Conservation (phyloP, 2,329 filamentous ascomycete genomes). For the Ophiocordyceps robertsii region DNA sequence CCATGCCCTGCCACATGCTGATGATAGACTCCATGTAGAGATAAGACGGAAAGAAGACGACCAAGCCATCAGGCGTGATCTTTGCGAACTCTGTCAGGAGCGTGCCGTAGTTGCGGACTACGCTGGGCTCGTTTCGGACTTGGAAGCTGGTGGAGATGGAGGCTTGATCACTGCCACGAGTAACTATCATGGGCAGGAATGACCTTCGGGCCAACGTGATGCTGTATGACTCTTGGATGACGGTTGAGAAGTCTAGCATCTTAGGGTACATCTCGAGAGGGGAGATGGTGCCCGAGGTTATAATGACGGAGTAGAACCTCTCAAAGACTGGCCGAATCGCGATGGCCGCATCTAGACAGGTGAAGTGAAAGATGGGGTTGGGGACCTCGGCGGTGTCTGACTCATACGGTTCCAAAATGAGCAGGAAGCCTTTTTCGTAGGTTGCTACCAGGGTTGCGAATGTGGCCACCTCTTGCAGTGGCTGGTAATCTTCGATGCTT, state of each 20-base stretch:
- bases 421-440: conserved; percentile 89
- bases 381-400: conserved; percentile 90
- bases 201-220: conserved; percentile 92
- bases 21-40: conserved; percentile 99
- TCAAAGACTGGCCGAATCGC: conserved; percentile 97
- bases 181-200: conserved; percentile 98
- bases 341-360: conserved; percentile 91
- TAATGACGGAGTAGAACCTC: conserved; percentile 93
- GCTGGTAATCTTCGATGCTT: conserved; percentile 96
- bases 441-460: conserved; percentile 94
- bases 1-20: conserved; percentile 98
- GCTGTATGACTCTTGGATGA: conserved; percentile 91
- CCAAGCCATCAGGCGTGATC: conserved; percentile 89
- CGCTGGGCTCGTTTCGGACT: conserved; percentile 86
- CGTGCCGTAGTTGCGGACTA: conserved; percentile 94
- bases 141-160: conserved; percentile 89
- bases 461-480: conserved; percentile 91
- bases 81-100: conserved; percentile 90
- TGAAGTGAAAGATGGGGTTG: conserved; percentile 94
- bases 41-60: conserved; percentile 99
- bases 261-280: conserved; percentile 98
- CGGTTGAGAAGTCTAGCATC: conserved; percentile 86
- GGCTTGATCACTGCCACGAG: conserved; percentile 84
- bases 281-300: conserved; percentile 94
- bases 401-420: conserved; percentile 96